Conservation (phyloP, 495 filamentous ascomycete species). For the Podospora fimiseda region DNA sequence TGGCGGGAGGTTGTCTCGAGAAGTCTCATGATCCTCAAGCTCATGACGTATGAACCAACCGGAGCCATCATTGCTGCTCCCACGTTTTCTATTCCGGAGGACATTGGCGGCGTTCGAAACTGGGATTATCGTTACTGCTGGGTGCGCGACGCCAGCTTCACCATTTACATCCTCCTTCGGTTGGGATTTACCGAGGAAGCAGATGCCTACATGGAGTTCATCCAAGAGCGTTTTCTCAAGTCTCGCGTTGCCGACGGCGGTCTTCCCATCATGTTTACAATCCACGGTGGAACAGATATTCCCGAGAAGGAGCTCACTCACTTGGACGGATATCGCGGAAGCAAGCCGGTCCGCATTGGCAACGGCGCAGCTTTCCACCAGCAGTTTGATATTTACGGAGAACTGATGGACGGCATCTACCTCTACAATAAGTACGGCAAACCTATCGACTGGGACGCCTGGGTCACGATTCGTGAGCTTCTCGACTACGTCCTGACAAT, state of each 20-base stretch:
- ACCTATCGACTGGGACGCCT: conserved; percentile 66
- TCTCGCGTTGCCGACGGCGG: conserved; percentile 41
- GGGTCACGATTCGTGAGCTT: conserved; percentile 32
- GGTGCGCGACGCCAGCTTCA: conserved; percentile 70
- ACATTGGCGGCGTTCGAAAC: conserved; percentile 63
- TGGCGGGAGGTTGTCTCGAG: conserved; percentile 63
- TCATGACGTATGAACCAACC: conserved; percentile 58
- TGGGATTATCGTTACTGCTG: conserved; percentile 74
- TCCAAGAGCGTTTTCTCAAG: conserved; percentile 57
- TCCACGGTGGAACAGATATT: conserved; percentile 64
- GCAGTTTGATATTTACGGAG: conserved; percentile 71
- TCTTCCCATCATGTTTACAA: conserved; percentile 75
- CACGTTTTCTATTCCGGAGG: conserved; percentile 63
- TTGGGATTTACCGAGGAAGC: conserved; percentile 69
- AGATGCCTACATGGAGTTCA: conserved; percentile 68
- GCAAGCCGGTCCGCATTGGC: conserved; percentile 64
- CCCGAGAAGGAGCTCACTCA: conserved; percentile 60
- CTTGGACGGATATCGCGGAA: conserved; percentile 61
- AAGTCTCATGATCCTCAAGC: conserved; percentile 63
- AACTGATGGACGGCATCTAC: conserved; percentile 69
- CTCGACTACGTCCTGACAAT: conserved; percentile 49
- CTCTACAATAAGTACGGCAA: conserved; percentile 74
- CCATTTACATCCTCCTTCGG: conserved; percentile 66
- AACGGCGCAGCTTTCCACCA: conserved; percentile 69
- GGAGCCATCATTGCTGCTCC: conserved; percentile 45